A percentile compares a stretch with the other conserved stretches of the same genome.
Conservation (phyloP, 192 early-diverging fungal species). For the Podila horticola region DNA sequence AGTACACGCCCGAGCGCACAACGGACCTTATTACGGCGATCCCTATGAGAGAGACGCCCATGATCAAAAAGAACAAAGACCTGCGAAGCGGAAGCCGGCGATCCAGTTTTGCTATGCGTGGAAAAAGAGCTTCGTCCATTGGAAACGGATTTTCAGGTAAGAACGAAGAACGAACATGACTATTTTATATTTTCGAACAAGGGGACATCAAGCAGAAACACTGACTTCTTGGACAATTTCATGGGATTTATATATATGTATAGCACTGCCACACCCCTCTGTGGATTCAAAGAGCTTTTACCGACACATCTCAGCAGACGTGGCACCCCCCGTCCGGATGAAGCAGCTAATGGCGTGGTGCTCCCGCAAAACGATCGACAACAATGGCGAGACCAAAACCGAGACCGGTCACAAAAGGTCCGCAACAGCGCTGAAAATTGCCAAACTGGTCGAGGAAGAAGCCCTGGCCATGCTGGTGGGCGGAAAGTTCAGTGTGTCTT, state of each 20-base stretch:
- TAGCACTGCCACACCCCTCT: constrained; percentile 41
- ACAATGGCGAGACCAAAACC: not conserved
- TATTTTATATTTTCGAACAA: no score
- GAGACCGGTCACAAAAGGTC: not conserved
- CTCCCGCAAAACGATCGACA: constrained; percentile 28
- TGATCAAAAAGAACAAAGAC: constrained; percentile 46
- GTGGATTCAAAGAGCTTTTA: constrained; percentile 39
- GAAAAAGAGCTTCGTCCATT: constrained; percentile 44
- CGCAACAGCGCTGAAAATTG: constrained; percentile 26
- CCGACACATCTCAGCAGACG: constrained; percentile 45
- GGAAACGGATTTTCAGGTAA: constrained; percentile 42
- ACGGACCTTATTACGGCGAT: constrained; percentile 25
- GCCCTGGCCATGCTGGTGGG: constrained; percentile 12
- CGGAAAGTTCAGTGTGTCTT: constrained; percentile 31
- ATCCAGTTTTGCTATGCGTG: constrained; percentile 37
- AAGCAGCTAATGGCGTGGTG: constrained; percentile 49
- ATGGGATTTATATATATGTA: not conserved
- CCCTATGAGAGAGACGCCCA: constrained; percentile 48
- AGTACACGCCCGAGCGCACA: constrained; percentile 13
- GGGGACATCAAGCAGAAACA: no score
- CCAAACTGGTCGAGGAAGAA: constrained; percentile 39
- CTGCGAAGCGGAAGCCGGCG: constrained; percentile 29
- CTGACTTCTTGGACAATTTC: not conserved
- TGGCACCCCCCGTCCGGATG: constrained; percentile 41
- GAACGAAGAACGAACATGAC: not conserved